A percentile compares a stretch with the other conserved stretches of the same genome.
Evolutionary conservation across 2,329 filamentous ascomycete genomes (phyloP).

Genomic region (Periconia macrospinosa): DNA sequence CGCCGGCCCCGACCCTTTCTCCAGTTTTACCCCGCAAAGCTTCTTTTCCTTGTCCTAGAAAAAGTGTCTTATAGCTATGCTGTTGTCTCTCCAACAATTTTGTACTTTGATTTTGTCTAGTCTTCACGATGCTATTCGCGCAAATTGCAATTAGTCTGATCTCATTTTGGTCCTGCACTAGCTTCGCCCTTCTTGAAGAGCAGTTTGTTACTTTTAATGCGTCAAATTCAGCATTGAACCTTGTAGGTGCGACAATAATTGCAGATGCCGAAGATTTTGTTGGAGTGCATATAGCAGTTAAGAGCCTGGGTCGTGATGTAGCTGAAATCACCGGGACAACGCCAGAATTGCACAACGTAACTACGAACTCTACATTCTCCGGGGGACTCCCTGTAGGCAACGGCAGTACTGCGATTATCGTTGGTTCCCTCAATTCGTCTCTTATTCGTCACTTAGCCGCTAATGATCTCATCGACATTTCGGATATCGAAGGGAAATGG

Average conservation of each 20-base stretch:
- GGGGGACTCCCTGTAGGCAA: not conserved
- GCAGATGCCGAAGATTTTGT: constrained; percentile 15
- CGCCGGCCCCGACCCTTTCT: too few species aligned
- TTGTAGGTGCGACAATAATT: constrained; percentile 13
- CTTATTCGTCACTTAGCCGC: constrained; percentile 6
- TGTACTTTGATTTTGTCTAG: too few species aligned
- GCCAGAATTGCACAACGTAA: constrained; percentile 6
- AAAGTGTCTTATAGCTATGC: too few species aligned
- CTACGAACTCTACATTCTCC: not conserved
- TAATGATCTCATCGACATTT: constrained; percentile 53
- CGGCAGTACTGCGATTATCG: constrained; percentile 6
- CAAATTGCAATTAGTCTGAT: too few species aligned
- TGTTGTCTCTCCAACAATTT: too few species aligned
- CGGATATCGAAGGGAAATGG: constrained; percentile 62
- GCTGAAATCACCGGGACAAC: constrained; percentile 17
- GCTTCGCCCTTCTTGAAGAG: constrained; percentile 17
- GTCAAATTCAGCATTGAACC: constrained; percentile 10
- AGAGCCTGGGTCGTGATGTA: constrained; percentile 17
- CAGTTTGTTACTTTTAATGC: constrained; percentile 13
- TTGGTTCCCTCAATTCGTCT: constrained; percentile 12
- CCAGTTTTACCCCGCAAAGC: too few species aligned
- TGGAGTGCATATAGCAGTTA: constrained; percentile 17
- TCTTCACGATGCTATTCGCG: too few species aligned
- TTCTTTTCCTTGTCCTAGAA: too few species aligned
- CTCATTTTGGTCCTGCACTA: not conserved